Conservation (phyloP, 1,284 basidiomycete genomes). For the Mrakiaceae sp. region DNA sequence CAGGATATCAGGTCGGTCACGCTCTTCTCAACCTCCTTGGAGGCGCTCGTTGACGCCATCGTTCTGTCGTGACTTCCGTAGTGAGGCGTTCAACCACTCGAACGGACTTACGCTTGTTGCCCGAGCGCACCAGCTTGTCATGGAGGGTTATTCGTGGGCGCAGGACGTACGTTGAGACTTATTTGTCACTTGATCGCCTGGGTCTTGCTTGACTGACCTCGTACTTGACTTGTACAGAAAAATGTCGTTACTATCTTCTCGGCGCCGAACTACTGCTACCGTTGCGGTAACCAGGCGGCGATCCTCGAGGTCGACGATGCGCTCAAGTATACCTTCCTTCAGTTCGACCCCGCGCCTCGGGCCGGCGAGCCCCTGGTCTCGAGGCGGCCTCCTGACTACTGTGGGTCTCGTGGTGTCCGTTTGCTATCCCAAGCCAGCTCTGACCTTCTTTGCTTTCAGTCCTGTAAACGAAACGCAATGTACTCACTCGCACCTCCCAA, state of each 20-base stretch:
- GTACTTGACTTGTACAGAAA: conserved; percentile 8
- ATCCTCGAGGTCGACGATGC: conserved; percentile 99
- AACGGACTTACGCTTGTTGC: conserved; percentile 95
- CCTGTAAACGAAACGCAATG: conserved; percentile 8
- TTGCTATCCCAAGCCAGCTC: neutral
- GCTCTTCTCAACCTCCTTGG: neutral
- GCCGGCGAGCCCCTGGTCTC: conserved; percentile 97
- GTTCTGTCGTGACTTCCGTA: neutral
- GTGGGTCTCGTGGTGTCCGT: conserved; percentile 38
- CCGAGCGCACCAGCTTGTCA: conserved; percentile 91
- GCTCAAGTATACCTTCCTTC: conserved; percentile 54
- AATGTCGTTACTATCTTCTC: conserved; percentile 99
- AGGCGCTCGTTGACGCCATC: conserved; percentile 33
- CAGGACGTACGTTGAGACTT: conserved; percentile 24
- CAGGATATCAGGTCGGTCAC: conserved; percentile 61
- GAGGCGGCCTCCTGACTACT: conserved; percentile 95
- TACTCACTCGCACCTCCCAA: too few relatives aligned
- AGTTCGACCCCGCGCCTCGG: conserved; percentile 97
- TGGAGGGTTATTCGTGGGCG: conserved; percentile 66
- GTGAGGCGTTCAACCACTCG: conserved; percentile 94
- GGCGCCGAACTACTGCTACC: conserved; percentile 97
- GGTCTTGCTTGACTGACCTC: neutral
- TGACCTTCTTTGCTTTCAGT: neutral
- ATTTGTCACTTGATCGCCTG: conserved; percentile 5
- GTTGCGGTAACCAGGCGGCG: conserved; percentile 98